phyloP scores from a whole-genome alignment of 176 grass and related monocot species.

The Panicum miliaceum region DNA sequence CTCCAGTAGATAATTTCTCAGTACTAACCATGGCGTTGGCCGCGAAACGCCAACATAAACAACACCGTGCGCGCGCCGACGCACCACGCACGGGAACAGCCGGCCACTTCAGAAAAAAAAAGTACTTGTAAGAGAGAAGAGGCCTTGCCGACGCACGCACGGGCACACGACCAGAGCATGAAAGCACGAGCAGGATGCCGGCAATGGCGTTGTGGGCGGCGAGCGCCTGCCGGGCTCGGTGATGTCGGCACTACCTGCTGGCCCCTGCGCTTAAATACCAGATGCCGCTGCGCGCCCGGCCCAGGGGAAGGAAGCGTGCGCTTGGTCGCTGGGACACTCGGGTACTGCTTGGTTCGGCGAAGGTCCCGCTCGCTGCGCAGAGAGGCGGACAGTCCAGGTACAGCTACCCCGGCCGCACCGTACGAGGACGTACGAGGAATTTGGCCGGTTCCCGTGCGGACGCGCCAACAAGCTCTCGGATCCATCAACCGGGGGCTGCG shows the following conservation, averaged over 20 bases:
- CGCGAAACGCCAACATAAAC: too few relatives aligned
- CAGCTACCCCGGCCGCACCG: conserved; percentile 19
- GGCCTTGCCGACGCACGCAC: background rate
- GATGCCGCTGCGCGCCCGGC: background rate
- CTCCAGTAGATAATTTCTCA: too few relatives aligned
- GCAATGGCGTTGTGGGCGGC: background rate
- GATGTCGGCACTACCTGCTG: background rate
- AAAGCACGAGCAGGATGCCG: conserved; percentile 19
- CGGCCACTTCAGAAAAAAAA: background rate
- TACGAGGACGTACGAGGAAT: conserved; percentile 1
- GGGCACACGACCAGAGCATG: background rate
- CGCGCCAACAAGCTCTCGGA: background rate
- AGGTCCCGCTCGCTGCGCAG: background rate
- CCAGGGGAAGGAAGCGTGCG: background rate
- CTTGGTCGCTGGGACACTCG: background rate
- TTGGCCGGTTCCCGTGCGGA: background rate
- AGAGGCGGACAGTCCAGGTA: background rate
- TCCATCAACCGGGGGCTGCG: background rate
- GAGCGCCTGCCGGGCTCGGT: background rate
- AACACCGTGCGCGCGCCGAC: background rate
- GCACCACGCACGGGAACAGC: background rate
- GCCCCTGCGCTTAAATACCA: background rate
- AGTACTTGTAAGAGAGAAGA: background rate
- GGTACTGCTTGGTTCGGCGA: background rate
- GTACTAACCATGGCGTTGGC: too few relatives aligned